Base-by-base conservation (phyloP, 2,329 filamentous ascomycete species). In the Phoma sp. region DNA sequence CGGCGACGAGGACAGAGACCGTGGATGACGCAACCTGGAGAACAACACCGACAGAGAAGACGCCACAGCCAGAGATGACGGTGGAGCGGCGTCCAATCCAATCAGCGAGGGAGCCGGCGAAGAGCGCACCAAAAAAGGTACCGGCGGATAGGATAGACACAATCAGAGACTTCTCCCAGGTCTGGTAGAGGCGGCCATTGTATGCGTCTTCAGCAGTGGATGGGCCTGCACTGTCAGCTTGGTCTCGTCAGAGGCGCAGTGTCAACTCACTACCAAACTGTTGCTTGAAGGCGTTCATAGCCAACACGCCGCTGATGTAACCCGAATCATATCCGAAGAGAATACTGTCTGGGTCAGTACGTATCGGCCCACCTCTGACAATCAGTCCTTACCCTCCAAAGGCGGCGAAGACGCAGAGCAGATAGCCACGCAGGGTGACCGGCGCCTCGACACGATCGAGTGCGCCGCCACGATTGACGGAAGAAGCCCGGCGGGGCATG, bases 81-180 rank as follows among this genome's bases (percentile, higher is more conserved):
- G 88, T 90, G 51, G 84, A 78, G 48, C 90, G 87, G 66, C 89
- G 88, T 46, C 91, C 90, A 55, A 90, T 76, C 55, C 80, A 79
- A 72, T 96, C 92, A 38, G 86, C 91, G 2, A 71, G 51, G 19
- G 64, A 89, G 8, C 89, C 90, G 25, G 90, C 85, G n/a, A 88
- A 73, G 25, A 95, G 80, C 21, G 91, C 83, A 43, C 91, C 92
- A 50, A 91, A 78, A 64, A 91, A 87, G n/a, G 91, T 95, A 32
- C 92, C 91, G 22, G 87, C 89, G 55, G 90, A 95, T 39, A 96
- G 82, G 60, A 96, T 94, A 12, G 91, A 89, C 40, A 94, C 90
- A 50, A 93, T 88, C 59, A 89, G 80, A 24, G 90, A 88, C 38
- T 87, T 85, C 73, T 94, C 81, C 61, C 64, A 66, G 9, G 74